Conservation (phyloP, 1,139 yeast genomes). For the Geotrichum histeridarum region DNA sequence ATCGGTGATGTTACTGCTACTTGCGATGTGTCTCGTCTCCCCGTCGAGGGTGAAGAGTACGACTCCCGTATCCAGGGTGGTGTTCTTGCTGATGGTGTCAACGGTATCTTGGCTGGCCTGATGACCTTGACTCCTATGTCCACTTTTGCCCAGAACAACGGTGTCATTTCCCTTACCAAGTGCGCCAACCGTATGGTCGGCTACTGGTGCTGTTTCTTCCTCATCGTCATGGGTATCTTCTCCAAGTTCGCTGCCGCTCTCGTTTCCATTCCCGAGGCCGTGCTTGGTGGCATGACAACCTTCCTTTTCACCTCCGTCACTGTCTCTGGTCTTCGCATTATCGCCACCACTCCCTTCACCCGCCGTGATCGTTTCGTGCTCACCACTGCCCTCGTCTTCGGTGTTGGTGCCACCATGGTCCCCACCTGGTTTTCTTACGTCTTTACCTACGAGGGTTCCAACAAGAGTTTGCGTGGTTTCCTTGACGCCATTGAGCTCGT, state of each 20-base stretch:
- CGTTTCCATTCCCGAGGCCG: constrained; percentile 77
- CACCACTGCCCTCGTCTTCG: constrained; percentile 70
- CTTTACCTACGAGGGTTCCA: constrained; percentile 70
- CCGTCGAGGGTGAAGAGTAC: constrained; percentile 71
- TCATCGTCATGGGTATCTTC: constrained; percentile 79
- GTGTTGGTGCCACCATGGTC: constrained; percentile 74
- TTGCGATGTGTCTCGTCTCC: constrained; percentile 78
- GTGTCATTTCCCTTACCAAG: constrained; percentile 84
- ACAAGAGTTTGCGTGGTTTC: constrained; percentile 62
- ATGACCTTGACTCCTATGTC: constrained; percentile 69
- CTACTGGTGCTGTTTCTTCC: constrained; percentile 81
- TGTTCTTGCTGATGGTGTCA: constrained; percentile 69
- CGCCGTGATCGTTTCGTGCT: constrained; percentile 83
- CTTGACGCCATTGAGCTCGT: constrained; percentile 74
- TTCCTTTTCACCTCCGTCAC: constrained; percentile 85
- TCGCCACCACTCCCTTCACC: constrained; percentile 68
- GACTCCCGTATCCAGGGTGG: constrained; percentile 92
- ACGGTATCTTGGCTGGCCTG: constrained; percentile 68
- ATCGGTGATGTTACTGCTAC: constrained; percentile 93
- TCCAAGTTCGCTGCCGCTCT: constrained; percentile 87
- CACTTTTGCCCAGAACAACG: constrained; percentile 89
- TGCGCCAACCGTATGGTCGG: constrained; percentile 86
- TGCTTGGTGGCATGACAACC: constrained; percentile 89
- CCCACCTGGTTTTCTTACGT: constrained; percentile 68
- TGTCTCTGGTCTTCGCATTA: constrained; percentile 79